Percentiles rank a stretch among this genome's conserved stretches.
Evolutionary conservation across 352 stramenopile species (phyloP).

Genomic region (Globisporangium nunn): DNA sequence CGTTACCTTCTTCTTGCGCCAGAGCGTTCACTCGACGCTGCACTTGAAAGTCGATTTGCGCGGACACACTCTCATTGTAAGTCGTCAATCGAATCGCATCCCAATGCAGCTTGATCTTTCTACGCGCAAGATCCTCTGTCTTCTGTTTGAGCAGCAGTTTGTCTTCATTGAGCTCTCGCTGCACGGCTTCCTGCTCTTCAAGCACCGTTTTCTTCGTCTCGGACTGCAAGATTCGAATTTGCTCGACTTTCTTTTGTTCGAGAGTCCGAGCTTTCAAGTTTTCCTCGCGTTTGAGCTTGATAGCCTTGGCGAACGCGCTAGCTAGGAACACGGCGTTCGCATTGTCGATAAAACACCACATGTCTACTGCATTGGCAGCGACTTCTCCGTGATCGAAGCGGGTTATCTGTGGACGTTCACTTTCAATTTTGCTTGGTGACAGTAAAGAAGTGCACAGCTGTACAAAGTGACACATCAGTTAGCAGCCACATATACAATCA

Average conservation of each 20-base stretch:
- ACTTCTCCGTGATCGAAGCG: not conserved
- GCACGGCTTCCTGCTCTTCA: slow-evolving; percentile 21
- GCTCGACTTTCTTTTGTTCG: slow-evolving; percentile 21
- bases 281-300: slow-evolving; percentile 26
- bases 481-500: no score
- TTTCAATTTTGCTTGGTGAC: not conserved
- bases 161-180: slow-evolving; percentile 32
- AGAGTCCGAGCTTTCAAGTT: slow-evolving; percentile 28
- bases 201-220: slow-evolving; percentile 35
- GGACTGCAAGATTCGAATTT: slow-evolving; percentile 33
- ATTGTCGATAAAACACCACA: slow-evolving; percentile 35
- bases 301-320: slow-evolving; percentile 30
- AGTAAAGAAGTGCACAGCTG: not conserved
- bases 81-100: slow-evolving; percentile 54
- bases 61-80: slow-evolving; percentile 59
- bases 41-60: slow-evolving; percentile 64
- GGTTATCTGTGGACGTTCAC: not conserved
- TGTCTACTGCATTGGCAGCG: not conserved
- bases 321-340: slow-evolving; percentile 44
- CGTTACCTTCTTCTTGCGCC: slow-evolving; percentile 8
- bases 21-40: slow-evolving; percentile 33
- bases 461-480: no score
- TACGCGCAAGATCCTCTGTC: slow-evolving; percentile 25
- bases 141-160: slow-evolving; percentile 23
- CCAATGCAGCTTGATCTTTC: slow-evolving; percentile 35